phyloP scores from a whole-genome alignment of 441 rosid genomes.

The Dalechampia spathulata region DNA sequence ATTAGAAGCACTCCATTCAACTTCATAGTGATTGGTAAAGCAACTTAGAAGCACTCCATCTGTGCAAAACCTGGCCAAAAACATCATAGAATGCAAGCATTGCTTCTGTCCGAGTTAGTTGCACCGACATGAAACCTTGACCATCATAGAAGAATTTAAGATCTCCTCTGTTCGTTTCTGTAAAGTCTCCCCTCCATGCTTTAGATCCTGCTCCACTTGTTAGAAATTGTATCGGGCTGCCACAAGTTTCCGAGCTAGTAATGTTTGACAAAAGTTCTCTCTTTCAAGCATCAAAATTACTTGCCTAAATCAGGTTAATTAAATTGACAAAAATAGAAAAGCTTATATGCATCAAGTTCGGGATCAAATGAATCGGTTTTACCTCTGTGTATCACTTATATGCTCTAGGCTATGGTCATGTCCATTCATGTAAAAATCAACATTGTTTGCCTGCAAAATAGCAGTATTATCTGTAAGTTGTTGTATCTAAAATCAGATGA shows the following conservation, averaged over 20 bases:
- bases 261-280: neutral
- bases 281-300: too few species aligned
- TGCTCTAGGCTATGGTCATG: slow-evolving; percentile 67
- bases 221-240: slow-evolving; percentile 29
- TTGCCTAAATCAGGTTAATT: too few species aligned
- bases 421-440: slow-evolving; percentile 61
- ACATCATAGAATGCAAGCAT: slow-evolving; percentile 28
- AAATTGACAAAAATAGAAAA: too few species aligned
- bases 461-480: too few species aligned
- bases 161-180: slow-evolving; percentile 11
- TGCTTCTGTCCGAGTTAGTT: slow-evolving; percentile 17
- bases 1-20: slow-evolving; percentile 14
- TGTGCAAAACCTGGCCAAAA: slow-evolving; percentile 26
- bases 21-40: slow-evolving; percentile 14
- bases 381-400: slow-evolving; percentile 43
- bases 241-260: neutral
- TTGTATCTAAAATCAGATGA: too few species aligned
- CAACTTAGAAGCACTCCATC: slow-evolving; percentile 15
- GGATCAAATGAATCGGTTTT: neutral
- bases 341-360: too few species aligned
- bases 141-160: slow-evolving; percentile 30
- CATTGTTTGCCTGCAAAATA: slow-evolving; percentile 39
- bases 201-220: slow-evolving; percentile 39
- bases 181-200: slow-evolving; percentile 34
- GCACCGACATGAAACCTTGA: slow-evolving; percentile 35